Percentiles rank a stretch among this genome's conserved stretches.
Conservation (phyloP, 192 early-diverging fungal species). For the Entophlyctis luteolus region DNA sequence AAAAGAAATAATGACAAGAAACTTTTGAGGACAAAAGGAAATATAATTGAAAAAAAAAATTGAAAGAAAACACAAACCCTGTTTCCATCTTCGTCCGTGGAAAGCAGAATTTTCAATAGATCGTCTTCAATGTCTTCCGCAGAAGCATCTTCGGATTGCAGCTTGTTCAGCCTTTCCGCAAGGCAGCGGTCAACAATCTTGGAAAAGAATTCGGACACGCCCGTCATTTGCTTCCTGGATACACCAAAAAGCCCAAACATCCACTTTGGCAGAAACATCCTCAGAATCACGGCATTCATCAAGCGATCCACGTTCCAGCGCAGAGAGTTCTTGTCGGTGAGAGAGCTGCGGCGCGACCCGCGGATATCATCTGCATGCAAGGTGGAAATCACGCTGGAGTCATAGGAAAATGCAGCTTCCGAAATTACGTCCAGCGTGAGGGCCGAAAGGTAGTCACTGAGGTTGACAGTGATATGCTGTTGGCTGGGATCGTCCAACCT, state of each 20-base stretch:
- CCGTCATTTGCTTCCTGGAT: neutral
- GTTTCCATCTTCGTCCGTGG: neutral
- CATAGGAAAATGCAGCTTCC: neutral
- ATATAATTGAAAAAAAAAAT: neutral
- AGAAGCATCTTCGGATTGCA: neutral
- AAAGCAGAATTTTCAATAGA: neutral
- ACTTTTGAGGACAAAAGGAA: neutral
- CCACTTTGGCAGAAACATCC: neutral
- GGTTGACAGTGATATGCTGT: neutral
- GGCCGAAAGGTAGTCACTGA: neutral
- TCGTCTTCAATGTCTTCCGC: neutral
- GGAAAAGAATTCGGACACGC: neutral
- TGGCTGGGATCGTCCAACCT: neutral
- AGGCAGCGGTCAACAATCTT: neutral
- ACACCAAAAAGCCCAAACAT: neutral
- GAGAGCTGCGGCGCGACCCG: neutral
- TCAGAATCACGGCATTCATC: neutral
- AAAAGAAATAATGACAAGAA: neutral
- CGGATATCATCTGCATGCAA: neutral
- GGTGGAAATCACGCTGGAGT: neutral
- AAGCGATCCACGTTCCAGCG: neutral
- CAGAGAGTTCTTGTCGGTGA: neutral
- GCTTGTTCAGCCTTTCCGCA: neutral
- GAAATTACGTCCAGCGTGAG: conserved; percentile 8
- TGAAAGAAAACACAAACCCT: neutral